Evolutionary conservation across 2,329 filamentous ascomycete genomes (phyloP), one percentile per base, ranked within the genome.

Genomic region (Colletotrichum sp.): DNA sequence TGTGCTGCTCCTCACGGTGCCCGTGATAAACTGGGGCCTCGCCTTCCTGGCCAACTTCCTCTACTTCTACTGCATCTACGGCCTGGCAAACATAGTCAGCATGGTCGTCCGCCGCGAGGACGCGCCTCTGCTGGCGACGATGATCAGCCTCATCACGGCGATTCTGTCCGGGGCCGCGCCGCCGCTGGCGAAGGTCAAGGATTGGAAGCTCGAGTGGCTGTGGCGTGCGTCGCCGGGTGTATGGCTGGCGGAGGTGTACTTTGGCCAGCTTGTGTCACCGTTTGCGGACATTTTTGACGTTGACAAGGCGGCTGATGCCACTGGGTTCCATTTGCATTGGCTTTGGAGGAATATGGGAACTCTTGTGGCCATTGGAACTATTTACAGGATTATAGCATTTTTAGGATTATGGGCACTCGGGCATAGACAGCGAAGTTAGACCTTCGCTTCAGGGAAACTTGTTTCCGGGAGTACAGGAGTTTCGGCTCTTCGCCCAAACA

Each of bases 61-160:
- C 12, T 92, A 92, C 81, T 92, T 91, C 79, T 92, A 88, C 82
- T 89, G 88, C 79, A 89, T 92, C 67, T 92, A 91, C 80, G 90
- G 90, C 0, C 84, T 92, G 8, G 87, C 90, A 0, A 88, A 86
- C 39, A 82, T 85, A 34, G 81, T 92, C 18, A 89, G 87, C 72
- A 91, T 92, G 89, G 79, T 92, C 2, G 86, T 88, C 26, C 86
- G 88, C 24, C 83, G 90, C 9, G 90, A 92, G 80, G 89, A 92
- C 75, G 90, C 90, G 0, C 90, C 90, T 0, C 82, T 92, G 1
- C 81, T 92, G 8, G 89, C 90, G 2, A 89, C 90, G 12, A 89
- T 92, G 85, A 82, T 88, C 36, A 85, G 85, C 32, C 82, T 92
- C 6, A 87, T 92, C 77, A 86, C 90, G 8, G 88, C 89, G 5